Conservation (phyloP, 345 rosid genomes). For the Pugionium cornutum region DNA sequence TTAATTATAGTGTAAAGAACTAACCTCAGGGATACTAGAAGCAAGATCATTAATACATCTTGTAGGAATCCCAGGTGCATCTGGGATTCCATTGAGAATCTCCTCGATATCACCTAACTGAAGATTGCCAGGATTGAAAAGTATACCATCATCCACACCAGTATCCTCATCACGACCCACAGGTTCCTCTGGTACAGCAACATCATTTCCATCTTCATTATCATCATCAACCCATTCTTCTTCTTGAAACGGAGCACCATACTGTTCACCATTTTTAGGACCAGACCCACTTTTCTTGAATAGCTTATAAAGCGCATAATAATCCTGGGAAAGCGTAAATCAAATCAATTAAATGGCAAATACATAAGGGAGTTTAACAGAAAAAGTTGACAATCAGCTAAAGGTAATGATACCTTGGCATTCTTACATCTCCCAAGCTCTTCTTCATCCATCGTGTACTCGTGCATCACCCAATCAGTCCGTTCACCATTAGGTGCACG, state of each 20-base stretch:
- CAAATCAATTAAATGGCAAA: not conserved
- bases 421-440: slow-evolving; percentile 80
- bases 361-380: not conserved
- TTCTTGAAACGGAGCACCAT: slow-evolving; percentile 93
- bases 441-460: slow-evolving; percentile 81
- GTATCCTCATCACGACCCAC: not conserved
- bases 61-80: slow-evolving; percentile 14
- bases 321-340: slow-evolving; percentile 51
- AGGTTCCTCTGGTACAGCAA: slow-evolving; percentile 4
- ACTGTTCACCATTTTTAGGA: slow-evolving; percentile 95
- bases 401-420: slow-evolving; percentile 46
- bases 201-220: not conserved
- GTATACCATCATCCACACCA: not conserved
- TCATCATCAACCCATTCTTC: slow-evolving; percentile 84
- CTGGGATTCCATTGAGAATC: slow-evolving; percentile 18
- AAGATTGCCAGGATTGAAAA: slow-evolving; percentile 25
- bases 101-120: slow-evolving; percentile 23
- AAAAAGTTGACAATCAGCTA: not conserved
- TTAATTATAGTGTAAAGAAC: slow-evolving; percentile 2
- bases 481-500: slow-evolving; percentile 82
- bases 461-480: slow-evolving; percentile 99
- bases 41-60: not conserved
- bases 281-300: slow-evolving; percentile 95
- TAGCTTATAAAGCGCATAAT: slow-evolving; percentile 85
- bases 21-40: slow-evolving; percentile 16